Evolutionary conservation across 352 stramenopile genomes (phyloP), one percentile per base, ranked within the genome.

Genomic region (Poterioochromonas sp.): DNA sequence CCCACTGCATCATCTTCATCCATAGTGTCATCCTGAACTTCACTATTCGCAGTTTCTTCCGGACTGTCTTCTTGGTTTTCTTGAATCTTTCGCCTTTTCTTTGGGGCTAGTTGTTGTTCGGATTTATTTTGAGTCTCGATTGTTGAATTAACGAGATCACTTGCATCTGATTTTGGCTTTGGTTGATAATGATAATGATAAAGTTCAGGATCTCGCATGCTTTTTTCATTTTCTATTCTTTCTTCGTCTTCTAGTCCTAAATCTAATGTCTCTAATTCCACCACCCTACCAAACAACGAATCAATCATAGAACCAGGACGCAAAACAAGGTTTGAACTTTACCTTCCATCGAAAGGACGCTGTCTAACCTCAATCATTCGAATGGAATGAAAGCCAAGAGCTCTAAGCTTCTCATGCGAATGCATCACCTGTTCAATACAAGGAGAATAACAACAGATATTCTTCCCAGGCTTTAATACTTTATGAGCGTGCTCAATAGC

Each of bases 341-440:
- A 85, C 63, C 87, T 83, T 1, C 89, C 86, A 73, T 88, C 89
- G 80, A 89, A 86, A 70, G 89, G 85, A 20, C 83, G 83, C 44
- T 90, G 79, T 47, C 88, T 81, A 60, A 88, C 86, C 80, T 93
- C 88, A 35, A 91, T 81, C 0, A 87, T 93, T 2, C 71, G 41
- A 34, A 78, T 63, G 1, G 71, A 68, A 37, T 82, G 79, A 54
- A 82, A 84, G 3, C 62, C 71, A 0, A 70, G 29, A 35, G 60
- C 79, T 35, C 64, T 3, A 3, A 82, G 35, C 29, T 58, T 73
- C 3, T 79, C 69, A 65, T 79, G 84, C 39, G 79, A 82, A 32
- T 83, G 84, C 47, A 79, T 78, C 26, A 98, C 95, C 83, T 99
- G 96, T 85, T 99, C 96, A 69, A 99, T 96, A 83, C 96, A 99